A percentile compares a stretch with the other conserved stretches of the same genome.
Evolutionary conservation across 2,329 filamentous ascomycete species (phyloP).

Genomic region (Pseudogymnoascus sp.): DNA sequence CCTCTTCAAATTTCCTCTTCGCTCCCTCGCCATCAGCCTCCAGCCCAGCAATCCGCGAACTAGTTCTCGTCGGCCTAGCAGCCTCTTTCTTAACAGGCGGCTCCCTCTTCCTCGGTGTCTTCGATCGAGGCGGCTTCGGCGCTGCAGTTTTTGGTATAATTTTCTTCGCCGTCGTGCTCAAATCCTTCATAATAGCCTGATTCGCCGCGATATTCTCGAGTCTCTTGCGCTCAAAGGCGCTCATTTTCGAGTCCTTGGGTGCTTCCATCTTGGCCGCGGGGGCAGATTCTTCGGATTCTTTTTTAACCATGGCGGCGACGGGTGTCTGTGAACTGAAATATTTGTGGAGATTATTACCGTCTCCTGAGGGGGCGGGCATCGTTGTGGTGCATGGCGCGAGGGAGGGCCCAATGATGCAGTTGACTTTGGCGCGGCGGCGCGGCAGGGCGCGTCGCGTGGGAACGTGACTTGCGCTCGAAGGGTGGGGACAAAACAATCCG

Average conservation of each 20-base stretch:
- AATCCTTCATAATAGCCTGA: constrained; percentile 70
- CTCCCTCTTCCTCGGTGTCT: constrained; percentile 26
- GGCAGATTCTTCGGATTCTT: not conserved
- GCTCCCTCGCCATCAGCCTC: constrained; percentile 50
- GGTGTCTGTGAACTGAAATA: not conserved
- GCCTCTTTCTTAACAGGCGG: constrained; percentile 41
- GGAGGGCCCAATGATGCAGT: not conserved
- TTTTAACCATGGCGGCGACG: not conserved
- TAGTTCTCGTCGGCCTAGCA: constrained; percentile 45
- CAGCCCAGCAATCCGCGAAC: constrained; percentile 49
- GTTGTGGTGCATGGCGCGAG: not conserved
- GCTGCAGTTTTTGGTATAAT: constrained; percentile 49
- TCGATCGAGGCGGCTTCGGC: constrained; percentile 37
- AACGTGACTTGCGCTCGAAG: constrained; percentile 6
- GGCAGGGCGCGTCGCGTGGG: not conserved
- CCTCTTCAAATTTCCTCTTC: constrained; percentile 60
- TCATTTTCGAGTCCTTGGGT: constrained; percentile 48
- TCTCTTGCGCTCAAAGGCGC: constrained; percentile 78
- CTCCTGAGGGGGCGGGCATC: not conserved
- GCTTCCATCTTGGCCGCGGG: constrained; percentile 37
- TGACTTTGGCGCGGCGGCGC: not conserved
- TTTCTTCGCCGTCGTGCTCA: constrained; percentile 63
- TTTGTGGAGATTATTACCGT: not conserved
- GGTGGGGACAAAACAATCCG: no score
- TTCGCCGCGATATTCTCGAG: constrained; percentile 83